Evolutionary conservation across 2,329 filamentous ascomycete genomes (phyloP).

Genomic region (Colletotrichum tropicicola): DNA sequence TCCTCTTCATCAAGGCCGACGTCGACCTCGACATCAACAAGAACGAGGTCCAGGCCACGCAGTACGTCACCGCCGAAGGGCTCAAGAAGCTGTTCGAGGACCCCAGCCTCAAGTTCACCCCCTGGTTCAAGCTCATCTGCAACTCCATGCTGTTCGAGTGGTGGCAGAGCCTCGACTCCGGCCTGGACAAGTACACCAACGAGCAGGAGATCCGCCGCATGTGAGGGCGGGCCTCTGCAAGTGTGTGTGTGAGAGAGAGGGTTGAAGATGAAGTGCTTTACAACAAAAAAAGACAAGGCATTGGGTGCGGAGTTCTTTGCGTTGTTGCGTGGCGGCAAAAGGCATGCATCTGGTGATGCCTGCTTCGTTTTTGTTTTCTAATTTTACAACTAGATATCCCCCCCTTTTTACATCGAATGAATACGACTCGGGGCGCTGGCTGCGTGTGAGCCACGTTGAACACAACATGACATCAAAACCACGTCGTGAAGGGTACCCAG

Average conservation of each 20-base stretch:
- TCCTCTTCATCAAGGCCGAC: conserved; percentile 95
- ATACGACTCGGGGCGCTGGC: background rate
- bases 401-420: conserved; percentile 3
- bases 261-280: background rate
- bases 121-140: conserved; percentile 99
- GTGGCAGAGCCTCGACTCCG: conserved; percentile 87
- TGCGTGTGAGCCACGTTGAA: background rate
- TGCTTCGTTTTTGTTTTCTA: background rate
- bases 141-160: conserved; percentile 97
- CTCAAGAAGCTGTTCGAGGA: conserved; percentile 88
- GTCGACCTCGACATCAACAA: conserved; percentile 83
- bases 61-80: conserved; percentile 84
- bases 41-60: conserved; percentile 88
- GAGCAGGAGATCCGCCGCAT: conserved; percentile 91
- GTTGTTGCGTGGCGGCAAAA: background rate
- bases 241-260: background rate
- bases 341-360: background rate
- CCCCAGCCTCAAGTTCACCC: conserved; percentile 85
- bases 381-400: conserved; percentile 10
- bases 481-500: background rate
- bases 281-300: too few species aligned
- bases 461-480: background rate
- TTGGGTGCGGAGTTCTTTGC: background rate
- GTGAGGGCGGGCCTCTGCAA: conserved; percentile 45
- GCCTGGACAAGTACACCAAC: conserved; percentile 85